Percentiles rank a stretch among this genome's conserved stretches.
Conservation (phyloP, 805 yeast species). For the Scheffersomyces lignosus region DNA sequence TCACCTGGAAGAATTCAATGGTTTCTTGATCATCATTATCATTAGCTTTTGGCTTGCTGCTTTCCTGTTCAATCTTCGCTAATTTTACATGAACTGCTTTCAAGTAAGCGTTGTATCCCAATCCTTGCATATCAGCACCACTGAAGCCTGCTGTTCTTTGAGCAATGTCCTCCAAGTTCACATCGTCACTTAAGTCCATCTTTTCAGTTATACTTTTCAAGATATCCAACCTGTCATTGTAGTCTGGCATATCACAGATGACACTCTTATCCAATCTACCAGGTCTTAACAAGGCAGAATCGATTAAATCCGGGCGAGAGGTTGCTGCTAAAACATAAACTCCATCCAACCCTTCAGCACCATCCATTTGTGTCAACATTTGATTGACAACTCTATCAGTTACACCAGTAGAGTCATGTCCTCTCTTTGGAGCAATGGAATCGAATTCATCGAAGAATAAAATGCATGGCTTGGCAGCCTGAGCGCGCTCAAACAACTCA, state of each 20-base stretch:
- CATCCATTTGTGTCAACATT: slow-evolving; percentile 97
- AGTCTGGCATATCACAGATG: slow-evolving; percentile 82
- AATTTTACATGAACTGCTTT: slow-evolving; percentile 78
- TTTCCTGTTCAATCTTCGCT: slow-evolving; percentile 40
- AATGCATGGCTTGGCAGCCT: slow-evolving; percentile 91
- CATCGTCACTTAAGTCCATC: slow-evolving; percentile 54
- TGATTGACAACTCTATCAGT: slow-evolving; percentile 98
- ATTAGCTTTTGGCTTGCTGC: slow-evolving; percentile 5
- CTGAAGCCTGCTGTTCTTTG: slow-evolving; percentile 70
- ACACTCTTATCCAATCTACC: slow-evolving; percentile 94
- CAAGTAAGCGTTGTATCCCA: slow-evolving; percentile 87
- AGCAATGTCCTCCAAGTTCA: slow-evolving; percentile 58
- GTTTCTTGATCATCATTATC: slow-evolving; percentile 12
- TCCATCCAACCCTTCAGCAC: slow-evolving; percentile 94
- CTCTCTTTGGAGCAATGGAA: slow-evolving; percentile 96
- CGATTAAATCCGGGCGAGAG: slow-evolving; percentile 92
- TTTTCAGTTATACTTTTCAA: slow-evolving; percentile 56
- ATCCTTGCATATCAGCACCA: slow-evolving; percentile 94
- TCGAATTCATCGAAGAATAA: slow-evolving; percentile 94
- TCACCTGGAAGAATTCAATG: slow-evolving; percentile 46
- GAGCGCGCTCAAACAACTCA: slow-evolving; percentile 91
- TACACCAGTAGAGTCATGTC: slow-evolving; percentile 96
- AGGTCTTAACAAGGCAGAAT: slow-evolving; percentile 91
- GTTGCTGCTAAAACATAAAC: slow-evolving; percentile 97
- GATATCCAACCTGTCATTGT: slow-evolving; percentile 72